phyloP scores from a whole-genome alignment of 768 basidiomycete genomes.

The Amanita exitialis region DNA sequence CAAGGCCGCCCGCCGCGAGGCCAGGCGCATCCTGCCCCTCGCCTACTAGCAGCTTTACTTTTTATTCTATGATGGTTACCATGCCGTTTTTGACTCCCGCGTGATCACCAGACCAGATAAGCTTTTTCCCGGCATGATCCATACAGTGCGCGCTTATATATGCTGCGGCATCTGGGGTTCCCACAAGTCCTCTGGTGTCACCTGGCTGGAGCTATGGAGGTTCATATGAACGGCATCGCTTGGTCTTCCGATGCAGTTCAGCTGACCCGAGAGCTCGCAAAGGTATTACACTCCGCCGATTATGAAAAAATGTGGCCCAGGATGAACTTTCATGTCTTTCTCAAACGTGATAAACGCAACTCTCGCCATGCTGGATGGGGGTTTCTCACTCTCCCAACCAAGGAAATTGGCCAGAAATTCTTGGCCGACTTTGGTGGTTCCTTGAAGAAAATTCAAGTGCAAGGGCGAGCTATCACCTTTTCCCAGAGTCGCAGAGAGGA shows the following conservation, averaged over 20 bases:
- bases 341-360: constrained; percentile 29
- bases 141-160: background rate
- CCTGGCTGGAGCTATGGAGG: constrained; percentile 22
- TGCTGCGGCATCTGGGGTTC: background rate
- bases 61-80: background rate
- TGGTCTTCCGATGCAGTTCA: constrained; percentile 17
- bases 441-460: constrained; percentile 16
- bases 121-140: background rate
- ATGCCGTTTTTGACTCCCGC: background rate
- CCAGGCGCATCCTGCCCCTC: constrained; percentile 45
- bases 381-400: constrained; percentile 35
- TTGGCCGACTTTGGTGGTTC: constrained; percentile 29
- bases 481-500: constrained; percentile 15
- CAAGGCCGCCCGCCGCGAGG: constrained; percentile 44
- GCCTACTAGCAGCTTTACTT: background rate
- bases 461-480: constrained; percentile 23
- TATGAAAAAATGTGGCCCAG: constrained; percentile 22
- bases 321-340: constrained; percentile 44
- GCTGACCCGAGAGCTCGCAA: constrained; percentile 28
- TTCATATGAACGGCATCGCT: constrained; percentile 29
- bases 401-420: constrained; percentile 28
- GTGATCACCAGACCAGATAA: background rate
- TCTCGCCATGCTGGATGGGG: constrained; percentile 31
- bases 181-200: background rate
- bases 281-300: constrained; percentile 31